These are phyloP conservation scores for Fusarium pseudonygamai DNA, from an alignment of 2,329 filamentous ascomycete species.

Conservation along the genomic window DNA sequence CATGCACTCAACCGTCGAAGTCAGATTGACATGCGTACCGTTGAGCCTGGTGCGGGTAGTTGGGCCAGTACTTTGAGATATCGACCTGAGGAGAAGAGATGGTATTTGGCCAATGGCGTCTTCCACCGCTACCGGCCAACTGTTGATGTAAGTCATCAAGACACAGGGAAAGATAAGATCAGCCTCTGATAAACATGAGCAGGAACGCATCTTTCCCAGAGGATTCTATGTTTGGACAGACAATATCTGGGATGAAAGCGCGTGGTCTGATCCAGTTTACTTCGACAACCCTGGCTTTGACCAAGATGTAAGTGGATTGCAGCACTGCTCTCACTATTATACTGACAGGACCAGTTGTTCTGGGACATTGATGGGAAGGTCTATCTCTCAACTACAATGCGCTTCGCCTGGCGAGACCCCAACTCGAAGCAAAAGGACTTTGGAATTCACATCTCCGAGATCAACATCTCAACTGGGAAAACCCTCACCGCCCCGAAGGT, in stretches of 20 bases:
- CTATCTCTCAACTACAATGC: constrained; percentile 58
- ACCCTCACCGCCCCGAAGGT: constrained; percentile 49
- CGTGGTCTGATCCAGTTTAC: constrained; percentile 64
- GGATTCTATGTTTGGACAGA: constrained; percentile 64
- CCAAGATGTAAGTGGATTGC: constrained; percentile 50
- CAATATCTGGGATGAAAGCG: constrained; percentile 60
- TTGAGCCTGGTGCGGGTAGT: constrained; percentile 60
- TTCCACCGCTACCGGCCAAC: constrained; percentile 55
- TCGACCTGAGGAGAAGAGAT: constrained; percentile 49
- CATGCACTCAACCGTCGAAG: constrained; percentile 60
- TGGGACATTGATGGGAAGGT: constrained; percentile 61
- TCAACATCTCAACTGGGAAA: constrained; percentile 54
- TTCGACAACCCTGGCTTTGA: constrained; percentile 65
- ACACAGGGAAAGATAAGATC: too few relatives aligned
- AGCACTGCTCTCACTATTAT: fast-evolving
- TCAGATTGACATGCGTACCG: constrained; percentile 62
- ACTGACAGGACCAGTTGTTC: constrained; percentile 46
- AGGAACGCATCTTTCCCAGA: constrained; percentile 58
- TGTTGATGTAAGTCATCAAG: too few relatives aligned
- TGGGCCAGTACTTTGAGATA: constrained; percentile 61
- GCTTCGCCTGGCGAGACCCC: constrained; percentile 49
- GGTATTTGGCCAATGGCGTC: constrained; percentile 57
- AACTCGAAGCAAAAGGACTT: constrained; percentile 60
- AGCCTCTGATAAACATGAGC: background rate
- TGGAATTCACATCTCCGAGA: constrained; percentile 57